These are phyloP conservation scores for Francoa sonchifolia DNA, from an alignment of 441 rosid genomes.

Conservation along the genomic window DNA sequence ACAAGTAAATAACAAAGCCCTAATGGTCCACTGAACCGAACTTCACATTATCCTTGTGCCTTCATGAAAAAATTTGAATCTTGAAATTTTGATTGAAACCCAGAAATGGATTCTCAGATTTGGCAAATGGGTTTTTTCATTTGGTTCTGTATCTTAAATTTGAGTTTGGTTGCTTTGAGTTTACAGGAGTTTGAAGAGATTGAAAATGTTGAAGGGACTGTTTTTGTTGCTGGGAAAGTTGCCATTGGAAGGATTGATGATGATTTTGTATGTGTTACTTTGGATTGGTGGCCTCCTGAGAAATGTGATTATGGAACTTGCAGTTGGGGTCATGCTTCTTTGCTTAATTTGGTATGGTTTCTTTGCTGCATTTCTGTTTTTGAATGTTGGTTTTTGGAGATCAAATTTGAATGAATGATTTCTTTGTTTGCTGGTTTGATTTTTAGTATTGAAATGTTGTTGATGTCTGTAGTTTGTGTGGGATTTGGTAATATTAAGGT, in stretches of 20 bases:
- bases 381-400: background rate
- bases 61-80: too few relatives aligned
- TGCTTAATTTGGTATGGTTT: slow-evolving; percentile 62
- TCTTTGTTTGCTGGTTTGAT: too few relatives aligned
- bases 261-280: slow-evolving; percentile 81
- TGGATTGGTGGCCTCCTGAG: slow-evolving; percentile 99
- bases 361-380: background rate
- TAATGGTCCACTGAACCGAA: too few relatives aligned
- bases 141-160: slow-evolving; percentile 17
- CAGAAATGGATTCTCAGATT: slow-evolving; percentile 31
- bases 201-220: slow-evolving; percentile 27
- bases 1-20: too few relatives aligned
- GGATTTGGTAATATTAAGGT: too few relatives aligned
- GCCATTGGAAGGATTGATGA: slow-evolving; percentile 66
- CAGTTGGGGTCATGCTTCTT: slow-evolving; percentile 76
- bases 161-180: slow-evolving; percentile 12
- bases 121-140: slow-evolving; percentile 21
- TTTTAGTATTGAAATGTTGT: too few relatives aligned
- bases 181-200: slow-evolving; percentile 15
- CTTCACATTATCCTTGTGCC: too few relatives aligned
- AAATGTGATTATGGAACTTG: slow-evolving; percentile 96
- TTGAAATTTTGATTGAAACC: too few relatives aligned
- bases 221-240: slow-evolving; percentile 36
- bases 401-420: too few relatives aligned
- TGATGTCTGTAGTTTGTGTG: too few relatives aligned